phyloP scores from a whole-genome alignment of 2,329 filamentous ascomycete species.

The Botrytis porri region DNA sequence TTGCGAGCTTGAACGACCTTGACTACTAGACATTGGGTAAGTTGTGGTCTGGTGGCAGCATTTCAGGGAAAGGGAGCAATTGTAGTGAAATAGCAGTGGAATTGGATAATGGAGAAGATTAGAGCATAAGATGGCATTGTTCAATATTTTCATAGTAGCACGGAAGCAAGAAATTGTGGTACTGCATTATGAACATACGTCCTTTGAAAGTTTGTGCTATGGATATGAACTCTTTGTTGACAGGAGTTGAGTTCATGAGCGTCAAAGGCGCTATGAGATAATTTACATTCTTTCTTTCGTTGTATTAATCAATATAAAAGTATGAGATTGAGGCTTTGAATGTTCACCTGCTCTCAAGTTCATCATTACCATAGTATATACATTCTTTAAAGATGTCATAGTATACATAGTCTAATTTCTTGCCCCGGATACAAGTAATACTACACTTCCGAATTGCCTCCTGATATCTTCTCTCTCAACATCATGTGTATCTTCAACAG shows the following conservation, averaged over 20 bases:
- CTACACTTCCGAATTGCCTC: constrained; percentile 82
- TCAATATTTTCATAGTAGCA: neutral
- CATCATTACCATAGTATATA: neutral
- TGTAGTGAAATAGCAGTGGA: neutral
- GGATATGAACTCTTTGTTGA: neutral
- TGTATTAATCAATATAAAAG: neutral
- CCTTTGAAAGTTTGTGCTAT: neutral
- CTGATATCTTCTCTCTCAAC: constrained; percentile 87
- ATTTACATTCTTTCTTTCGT: neutral
- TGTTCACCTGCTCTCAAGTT: neutral
- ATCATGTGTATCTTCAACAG: constrained; percentile 95
- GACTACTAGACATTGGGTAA: neutral
- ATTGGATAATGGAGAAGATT: neutral
- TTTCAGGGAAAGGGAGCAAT: neutral
- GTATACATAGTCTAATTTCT: neutral
- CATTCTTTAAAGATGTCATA: constrained; percentile 17
- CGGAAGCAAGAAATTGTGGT: neutral
- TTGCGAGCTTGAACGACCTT: neutral
- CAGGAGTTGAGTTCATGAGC: neutral
- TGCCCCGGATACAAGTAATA: constrained; percentile 70
- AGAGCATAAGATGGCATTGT: neutral
- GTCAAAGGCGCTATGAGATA: neutral
- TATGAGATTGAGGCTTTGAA: neutral
- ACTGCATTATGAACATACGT: neutral
- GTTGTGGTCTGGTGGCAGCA: neutral